Evolutionary conservation across 805 yeast genomes (phyloP).

Genomic region (Monosporozyma yasuniensis): DNA sequence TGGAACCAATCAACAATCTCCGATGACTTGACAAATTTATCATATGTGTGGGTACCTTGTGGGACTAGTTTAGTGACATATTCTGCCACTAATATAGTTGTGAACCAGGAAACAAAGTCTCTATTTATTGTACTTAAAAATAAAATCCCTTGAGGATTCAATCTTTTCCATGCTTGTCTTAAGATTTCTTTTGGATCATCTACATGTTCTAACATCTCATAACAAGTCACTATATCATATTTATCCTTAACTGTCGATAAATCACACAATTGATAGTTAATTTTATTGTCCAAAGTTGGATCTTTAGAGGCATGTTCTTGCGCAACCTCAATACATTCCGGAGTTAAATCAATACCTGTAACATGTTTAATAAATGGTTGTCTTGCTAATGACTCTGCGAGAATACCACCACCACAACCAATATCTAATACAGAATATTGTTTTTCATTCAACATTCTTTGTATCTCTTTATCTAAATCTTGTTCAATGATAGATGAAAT

Average conservation of each 20-base stretch:
- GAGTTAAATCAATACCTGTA: constrained; percentile 76
- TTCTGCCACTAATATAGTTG: constrained; percentile 89
- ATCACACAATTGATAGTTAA: constrained; percentile 52
- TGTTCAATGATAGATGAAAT: constrained; percentile 49
- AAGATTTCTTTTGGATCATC: constrained; percentile 71
- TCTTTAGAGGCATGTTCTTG: constrained; percentile 56
- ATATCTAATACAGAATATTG: constrained; percentile 63
- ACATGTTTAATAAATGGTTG: constrained; percentile 54
- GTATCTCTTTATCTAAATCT: constrained; percentile 35
- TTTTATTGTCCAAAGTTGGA: constrained; percentile 47
- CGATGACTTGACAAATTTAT: constrained; percentile 69
- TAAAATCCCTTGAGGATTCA: constrained; percentile 65
- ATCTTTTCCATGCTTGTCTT: constrained; percentile 54
- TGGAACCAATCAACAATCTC: constrained; percentile 66
- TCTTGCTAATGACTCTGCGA: constrained; percentile 81
- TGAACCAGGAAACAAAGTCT: constrained; percentile 77
- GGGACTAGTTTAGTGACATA: constrained; percentile 76
- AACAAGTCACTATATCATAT: constrained; percentile 77
- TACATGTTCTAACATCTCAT: constrained; percentile 94
- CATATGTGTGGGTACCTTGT: constrained; percentile 79
- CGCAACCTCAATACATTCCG: constrained; percentile 77
- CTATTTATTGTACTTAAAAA: constrained; percentile 89
- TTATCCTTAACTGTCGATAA: constrained; percentile 47
- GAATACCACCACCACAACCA: constrained; percentile 98
- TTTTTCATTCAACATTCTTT: constrained; percentile 19